phyloP scores from a whole-genome alignment of 352 stramenopile genomes.

The Globisporangium mamillatum region DNA sequence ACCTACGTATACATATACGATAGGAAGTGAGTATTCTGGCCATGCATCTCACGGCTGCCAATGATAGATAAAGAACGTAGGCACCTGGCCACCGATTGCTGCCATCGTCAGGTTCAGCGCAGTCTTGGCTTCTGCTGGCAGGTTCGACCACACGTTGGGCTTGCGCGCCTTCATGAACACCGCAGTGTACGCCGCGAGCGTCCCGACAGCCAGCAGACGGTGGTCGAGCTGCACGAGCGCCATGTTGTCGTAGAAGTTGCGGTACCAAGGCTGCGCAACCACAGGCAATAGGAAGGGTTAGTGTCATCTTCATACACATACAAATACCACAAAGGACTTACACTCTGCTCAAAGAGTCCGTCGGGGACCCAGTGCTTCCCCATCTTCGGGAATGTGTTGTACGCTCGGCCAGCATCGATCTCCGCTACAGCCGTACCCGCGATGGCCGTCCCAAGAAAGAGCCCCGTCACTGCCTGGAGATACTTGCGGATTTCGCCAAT shows the following conservation, averaged over 20 bases:
- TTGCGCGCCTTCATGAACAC: conserved; percentile 60
- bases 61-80: too few relatives aligned
- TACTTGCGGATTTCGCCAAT: conserved; percentile 53
- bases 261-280: conserved; percentile 53
- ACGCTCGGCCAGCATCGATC: conserved; percentile 96
- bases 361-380: conserved; percentile 86
- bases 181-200: conserved; percentile 52
- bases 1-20: conserved; percentile 47
- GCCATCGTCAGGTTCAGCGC: conserved; percentile 55
- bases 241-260: conserved; percentile 96
- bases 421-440: conserved; percentile 83
- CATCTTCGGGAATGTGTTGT: conserved; percentile 97
- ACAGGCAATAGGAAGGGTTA: background rate
- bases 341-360: conserved; percentile 54
- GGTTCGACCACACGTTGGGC: conserved; percentile 56
- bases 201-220: conserved; percentile 75
- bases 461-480: conserved; percentile 36
- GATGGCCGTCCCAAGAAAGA: conserved; percentile 38
- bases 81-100: conserved; percentile 48
- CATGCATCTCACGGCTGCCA: too few relatives aligned
- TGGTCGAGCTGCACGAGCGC: conserved; percentile 1
- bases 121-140: conserved; percentile 57
- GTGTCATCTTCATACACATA: background rate
- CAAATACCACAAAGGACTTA: conserved; percentile 11
- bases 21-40: too few relatives aligned